Conservation (phyloP, 1,284 basidiomycete species). For the Cryptococcus amylolentus region DNA sequence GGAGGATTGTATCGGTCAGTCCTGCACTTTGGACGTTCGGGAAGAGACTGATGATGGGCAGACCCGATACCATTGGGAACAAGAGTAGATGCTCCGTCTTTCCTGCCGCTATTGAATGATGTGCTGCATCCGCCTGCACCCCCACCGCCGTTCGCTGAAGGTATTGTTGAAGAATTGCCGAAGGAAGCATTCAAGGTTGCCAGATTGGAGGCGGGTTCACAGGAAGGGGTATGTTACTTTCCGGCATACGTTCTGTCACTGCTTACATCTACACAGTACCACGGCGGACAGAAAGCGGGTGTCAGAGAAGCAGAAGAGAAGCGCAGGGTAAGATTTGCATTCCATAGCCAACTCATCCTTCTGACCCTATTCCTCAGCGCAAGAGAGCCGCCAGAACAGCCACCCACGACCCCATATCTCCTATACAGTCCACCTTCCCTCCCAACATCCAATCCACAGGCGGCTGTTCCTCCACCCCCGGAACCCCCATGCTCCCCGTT, state of each 20-base stretch:
- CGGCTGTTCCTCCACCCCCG: constrained; percentile 7
- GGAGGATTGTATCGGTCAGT: constrained; percentile 44
- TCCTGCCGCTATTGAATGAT: constrained; percentile 27
- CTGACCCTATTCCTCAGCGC: neutral
- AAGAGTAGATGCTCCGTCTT: constrained; percentile 16
- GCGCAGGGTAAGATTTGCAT: constrained; percentile 18
- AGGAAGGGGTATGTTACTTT: constrained; percentile 30
- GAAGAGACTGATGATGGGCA: constrained; percentile 7
- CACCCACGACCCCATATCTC: neutral
- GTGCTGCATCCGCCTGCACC: constrained; percentile 9
- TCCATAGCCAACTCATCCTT: neutral
- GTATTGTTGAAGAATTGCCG: constrained; percentile 19
- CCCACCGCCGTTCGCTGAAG: constrained; percentile 11
- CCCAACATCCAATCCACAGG: neutral
- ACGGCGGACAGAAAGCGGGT: constrained; percentile 32
- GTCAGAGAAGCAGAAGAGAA: constrained; percentile 28
- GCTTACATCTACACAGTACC: constrained; percentile 25
- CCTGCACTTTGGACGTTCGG: neutral
- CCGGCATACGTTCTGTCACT: neutral
- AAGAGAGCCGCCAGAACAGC: neutral
- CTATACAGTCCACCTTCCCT: neutral
- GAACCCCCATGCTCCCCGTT: constrained; percentile 23
- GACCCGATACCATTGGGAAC: constrained; percentile 36
- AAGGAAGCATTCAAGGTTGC: constrained; percentile 24
- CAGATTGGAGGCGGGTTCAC: constrained; percentile 28